Conservation (phyloP, 2,329 filamentous ascomycete species). For the Xenoacremonium recifei region DNA sequence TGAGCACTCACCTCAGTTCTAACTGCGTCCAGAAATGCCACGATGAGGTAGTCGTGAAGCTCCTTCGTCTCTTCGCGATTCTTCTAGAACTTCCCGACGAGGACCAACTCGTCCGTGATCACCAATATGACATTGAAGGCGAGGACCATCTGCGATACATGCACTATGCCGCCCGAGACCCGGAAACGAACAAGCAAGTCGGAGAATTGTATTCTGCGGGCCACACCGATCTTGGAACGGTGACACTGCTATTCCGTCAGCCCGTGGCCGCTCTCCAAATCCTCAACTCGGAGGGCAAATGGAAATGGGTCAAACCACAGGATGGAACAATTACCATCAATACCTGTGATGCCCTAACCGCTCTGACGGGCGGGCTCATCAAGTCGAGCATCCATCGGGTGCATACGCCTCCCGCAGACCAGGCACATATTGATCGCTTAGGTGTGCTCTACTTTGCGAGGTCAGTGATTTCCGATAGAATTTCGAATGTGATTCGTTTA, state of each 20-base stretch:
- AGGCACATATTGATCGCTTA: slow-evolving; percentile 7
- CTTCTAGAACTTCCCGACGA: slow-evolving; percentile 57
- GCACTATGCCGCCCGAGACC: slow-evolving; percentile 51
- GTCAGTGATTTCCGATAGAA: too few relatives aligned
- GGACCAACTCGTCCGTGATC: slow-evolving; percentile 46
- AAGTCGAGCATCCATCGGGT: slow-evolving; percentile 42
- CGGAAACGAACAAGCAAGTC: slow-evolving; percentile 45
- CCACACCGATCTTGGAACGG: slow-evolving; percentile 56
- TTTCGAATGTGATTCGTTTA: too few relatives aligned
- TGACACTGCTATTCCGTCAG: slow-evolving; percentile 58
- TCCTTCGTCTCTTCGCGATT: slow-evolving; percentile 40
- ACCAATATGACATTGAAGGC: slow-evolving; percentile 56
- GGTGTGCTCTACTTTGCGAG: slow-evolving; percentile 8
- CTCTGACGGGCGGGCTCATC: slow-evolving; percentile 47
- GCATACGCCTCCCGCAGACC: slow-evolving; percentile 7
- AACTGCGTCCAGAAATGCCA: slow-evolving; percentile 42
- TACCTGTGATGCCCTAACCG: slow-evolving; percentile 47
- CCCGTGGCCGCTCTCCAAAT: slow-evolving; percentile 58
- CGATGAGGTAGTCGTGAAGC: slow-evolving; percentile 29
- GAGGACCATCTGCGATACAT: slow-evolving; percentile 65
- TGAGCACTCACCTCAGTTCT: too few relatives aligned
- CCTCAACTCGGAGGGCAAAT: slow-evolving; percentile 40
- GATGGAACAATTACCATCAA: slow-evolving; percentile 52
- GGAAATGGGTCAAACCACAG: slow-evolving; percentile 50
- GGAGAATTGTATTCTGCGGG: slow-evolving; percentile 45